phyloP scores from a whole-genome alignment of 1,284 basidiomycete species.

The Leccinum subrobustum region DNA sequence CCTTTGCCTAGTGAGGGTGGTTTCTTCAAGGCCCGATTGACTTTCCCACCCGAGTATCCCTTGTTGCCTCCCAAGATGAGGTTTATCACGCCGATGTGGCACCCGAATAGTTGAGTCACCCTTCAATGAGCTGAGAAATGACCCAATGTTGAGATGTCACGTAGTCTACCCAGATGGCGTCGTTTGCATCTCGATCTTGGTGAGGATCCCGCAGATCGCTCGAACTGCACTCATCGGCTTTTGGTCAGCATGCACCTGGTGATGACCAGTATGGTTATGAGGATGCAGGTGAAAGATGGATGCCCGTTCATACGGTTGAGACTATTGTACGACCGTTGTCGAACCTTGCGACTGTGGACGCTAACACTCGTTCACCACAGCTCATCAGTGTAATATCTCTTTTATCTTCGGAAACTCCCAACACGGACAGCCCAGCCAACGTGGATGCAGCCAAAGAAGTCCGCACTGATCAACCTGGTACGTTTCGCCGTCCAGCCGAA shows the following conservation, averaged over 20 bases:
- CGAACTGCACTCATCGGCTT: slow-evolving; percentile 5
- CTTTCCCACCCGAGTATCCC: slow-evolving; percentile 90
- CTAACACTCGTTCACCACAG: slow-evolving; percentile 43
- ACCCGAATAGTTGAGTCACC: slow-evolving; percentile 83
- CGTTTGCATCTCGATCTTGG: slow-evolving; percentile 96
- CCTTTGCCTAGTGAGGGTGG: slow-evolving; percentile 78
- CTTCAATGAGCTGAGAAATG: neutral
- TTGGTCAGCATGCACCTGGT: slow-evolving; percentile 83
- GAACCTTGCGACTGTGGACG: neutral
- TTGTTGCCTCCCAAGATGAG: slow-evolving; percentile 93
- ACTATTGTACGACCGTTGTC: slow-evolving; percentile 78
- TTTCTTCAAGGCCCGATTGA: slow-evolving; percentile 85
- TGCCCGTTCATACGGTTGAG: slow-evolving; percentile 96
- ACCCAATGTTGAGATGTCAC: slow-evolving; percentile 9
- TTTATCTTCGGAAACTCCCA: slow-evolving; percentile 89
- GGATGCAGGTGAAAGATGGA: slow-evolving; percentile 96
- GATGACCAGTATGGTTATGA: slow-evolving; percentile 99
- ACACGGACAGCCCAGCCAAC: slow-evolving; percentile 95
- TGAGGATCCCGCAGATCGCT: slow-evolving; percentile 39
- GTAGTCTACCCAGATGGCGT: slow-evolving; percentile 87
- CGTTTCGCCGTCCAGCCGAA: slow-evolving; percentile 19
- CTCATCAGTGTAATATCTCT: slow-evolving; percentile 96
- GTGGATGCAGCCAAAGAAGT: slow-evolving; percentile 95
- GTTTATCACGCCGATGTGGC: slow-evolving; percentile 97
- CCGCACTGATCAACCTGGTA: slow-evolving; percentile 69